Base-by-base conservation (phyloP, 108 stramenopile species). In the Nitzschia sp. region DNA sequence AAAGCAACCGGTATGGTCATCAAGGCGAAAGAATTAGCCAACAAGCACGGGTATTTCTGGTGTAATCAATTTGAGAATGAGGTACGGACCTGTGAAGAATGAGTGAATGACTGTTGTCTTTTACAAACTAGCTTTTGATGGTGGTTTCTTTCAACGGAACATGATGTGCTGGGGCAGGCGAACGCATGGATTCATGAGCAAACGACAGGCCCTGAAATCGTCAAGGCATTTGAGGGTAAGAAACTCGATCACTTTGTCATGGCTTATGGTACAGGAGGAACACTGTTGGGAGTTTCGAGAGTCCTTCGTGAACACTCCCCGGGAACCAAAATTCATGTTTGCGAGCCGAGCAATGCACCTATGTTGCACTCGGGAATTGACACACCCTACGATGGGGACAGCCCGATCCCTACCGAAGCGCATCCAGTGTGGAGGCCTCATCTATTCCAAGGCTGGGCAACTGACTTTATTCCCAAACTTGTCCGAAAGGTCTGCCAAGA, bases 381-480 rank as follows among this genome's bases (percentile, higher is more conserved):
- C 30, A 84, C 87, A 19, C 72, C 76, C 28, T 77, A 84, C 44
- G 13, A 41, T 6, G 77, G 81, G 45, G 63, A 69, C 25, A 84
- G 87, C 50, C 88, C 88, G 1, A 65, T 38, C 57, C 85, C 86
- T 8, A 66, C 58, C 0, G 47, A 53, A 34, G 69, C 72, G 3
- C 84, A 85, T 68, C 84, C 87, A 25, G 84, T 79, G 0, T 88
- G 82, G 55, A 46, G 58, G 29, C 50, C 77, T 3, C 77, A 78
- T 68, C 55, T 54, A 57, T 36, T 73, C 27, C 87, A 84, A 73
- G 88, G 92, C 58, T 85, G 89, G 92, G 82, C 85, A 53, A 66
- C 92, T 47, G 92, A 93, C 68, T 90, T 93, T 45, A 93, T 93
- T 72, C 89, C 92, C 16, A 68, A 71, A 28, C 71, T 90, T 25